Evolutionary conservation across 768 basidiomycete genomes (phyloP), one percentile per base, ranked within the genome.

Genomic region (Boletus sp.): DNA sequence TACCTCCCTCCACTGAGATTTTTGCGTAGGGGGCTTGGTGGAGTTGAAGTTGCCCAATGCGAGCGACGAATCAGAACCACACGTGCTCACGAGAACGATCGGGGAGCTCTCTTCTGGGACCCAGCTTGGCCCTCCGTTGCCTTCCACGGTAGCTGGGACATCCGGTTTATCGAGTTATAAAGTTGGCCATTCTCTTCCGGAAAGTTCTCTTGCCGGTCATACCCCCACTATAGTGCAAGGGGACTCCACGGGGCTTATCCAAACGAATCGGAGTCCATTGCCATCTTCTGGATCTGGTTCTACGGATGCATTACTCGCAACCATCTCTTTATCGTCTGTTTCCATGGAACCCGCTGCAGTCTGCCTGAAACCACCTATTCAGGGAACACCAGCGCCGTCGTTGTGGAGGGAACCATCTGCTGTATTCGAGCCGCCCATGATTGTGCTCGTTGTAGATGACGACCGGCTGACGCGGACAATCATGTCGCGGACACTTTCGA

Each of bases 401-500:
- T 51, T 54, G 47, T 57, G 54, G 29, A 56, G 54, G 48, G 58
- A 53, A 2, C 8, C 21, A n/a, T 44, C 57, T 25, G 27, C 14
- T 14, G 46, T 70, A 37, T 76, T 83, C 39, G 82, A 83, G 50
- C 69, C 76, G 6, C 79, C 77, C 8, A 65, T 91, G 60, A 77
- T 77, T 14, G 88, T 89, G 43, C 76, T 92, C 19, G 88, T 93
- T 4, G 91, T 93, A 0, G 91, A 93, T 61, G 90, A 94, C 63
- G 93, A 95, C 68, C 70, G 78, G 11, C 69, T 93, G 50, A 93
- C 93, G 48, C 80, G 92, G 47, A 84, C 80, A 47, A 73, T 94
- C 55, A 93, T 94, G 92, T 80, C 77, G 55, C 79, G 90, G 23
- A 81, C 91, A 69, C 75, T 94, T 40, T 80, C 81, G n/a, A 78